Conservation (phyloP, 2,329 filamentous ascomycete species). For the Mycosphaerella arachidis region DNA sequence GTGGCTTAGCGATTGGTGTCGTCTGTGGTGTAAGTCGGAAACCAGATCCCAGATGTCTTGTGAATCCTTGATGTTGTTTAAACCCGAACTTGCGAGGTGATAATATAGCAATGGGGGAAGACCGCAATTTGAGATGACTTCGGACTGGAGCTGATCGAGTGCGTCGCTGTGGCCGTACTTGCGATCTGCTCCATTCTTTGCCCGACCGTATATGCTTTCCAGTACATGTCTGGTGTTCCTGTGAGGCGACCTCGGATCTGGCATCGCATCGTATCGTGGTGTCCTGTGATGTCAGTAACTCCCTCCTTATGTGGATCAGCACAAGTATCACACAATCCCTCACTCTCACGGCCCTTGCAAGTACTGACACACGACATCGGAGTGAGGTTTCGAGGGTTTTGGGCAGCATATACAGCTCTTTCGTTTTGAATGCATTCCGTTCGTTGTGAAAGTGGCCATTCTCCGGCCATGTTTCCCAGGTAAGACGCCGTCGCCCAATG, state of each 20-base stretch:
- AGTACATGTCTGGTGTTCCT: no score
- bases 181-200: no score
- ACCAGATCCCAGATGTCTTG: no score
- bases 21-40: no score
- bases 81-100: no score
- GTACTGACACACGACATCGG: not conserved
- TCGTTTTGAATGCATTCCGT: conserved; percentile 1
- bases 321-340: not conserved
- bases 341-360: not conserved
- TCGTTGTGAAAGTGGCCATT: not conserved
- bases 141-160: no score
- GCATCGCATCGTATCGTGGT: not conserved
- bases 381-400: not conserved
- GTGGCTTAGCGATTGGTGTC: no score
- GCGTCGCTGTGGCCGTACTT: no score
- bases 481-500: conserved; percentile 10
- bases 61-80: no score
- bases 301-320: not conserved
- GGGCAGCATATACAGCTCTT: conserved; percentile 3
- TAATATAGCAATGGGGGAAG: no score
- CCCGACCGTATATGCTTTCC: no score
- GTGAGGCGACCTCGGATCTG: not conserved
- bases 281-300: not conserved
- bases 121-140: no score
- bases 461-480: conserved; percentile 1